Evolutionary conservation across 345 rosid species (phyloP).

Genomic region (Anacardium occidentale): DNA sequence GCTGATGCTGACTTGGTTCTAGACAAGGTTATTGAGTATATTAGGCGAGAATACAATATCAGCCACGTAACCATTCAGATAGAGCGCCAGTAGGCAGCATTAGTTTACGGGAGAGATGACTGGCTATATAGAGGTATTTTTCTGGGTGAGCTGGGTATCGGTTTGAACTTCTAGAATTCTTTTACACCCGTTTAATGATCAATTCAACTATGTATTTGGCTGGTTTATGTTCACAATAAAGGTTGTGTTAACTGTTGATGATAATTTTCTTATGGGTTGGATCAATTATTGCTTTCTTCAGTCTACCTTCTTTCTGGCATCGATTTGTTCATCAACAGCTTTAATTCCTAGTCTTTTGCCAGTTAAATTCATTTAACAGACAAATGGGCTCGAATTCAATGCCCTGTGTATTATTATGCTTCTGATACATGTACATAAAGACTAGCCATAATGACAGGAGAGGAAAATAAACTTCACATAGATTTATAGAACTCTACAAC

Average conservation of each 20-base stretch:
- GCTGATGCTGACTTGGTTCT: constrained; percentile 58
- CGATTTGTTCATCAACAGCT: background rate
- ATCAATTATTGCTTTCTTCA: background rate
- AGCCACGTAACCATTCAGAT: constrained; percentile 73
- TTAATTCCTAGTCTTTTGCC: background rate
- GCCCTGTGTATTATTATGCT: too few species aligned
- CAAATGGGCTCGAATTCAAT: background rate
- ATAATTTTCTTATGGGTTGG: background rate
- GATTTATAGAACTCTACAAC: constrained; percentile 23
- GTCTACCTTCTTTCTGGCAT: background rate
- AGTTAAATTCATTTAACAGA: background rate
- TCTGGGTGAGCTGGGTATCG: background rate
- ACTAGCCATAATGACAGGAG: background rate
- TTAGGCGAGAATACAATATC: constrained; percentile 55
- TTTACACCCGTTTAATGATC: constrained; percentile 5
- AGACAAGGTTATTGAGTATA: constrained; percentile 54
- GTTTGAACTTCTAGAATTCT: background rate
- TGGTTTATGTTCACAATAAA: background rate
- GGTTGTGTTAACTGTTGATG: background rate
- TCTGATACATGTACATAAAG: background rate
- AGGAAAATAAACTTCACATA: background rate
- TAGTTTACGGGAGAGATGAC: background rate
- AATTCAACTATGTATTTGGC: background rate
- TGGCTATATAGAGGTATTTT: background rate
- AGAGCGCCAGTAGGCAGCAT: constrained; percentile 50